Evolutionary conservation across 2,329 filamentous ascomycete species (phyloP), one percentile per base, ranked within the genome.

Genomic region (Hypomyces perniciosus): DNA sequence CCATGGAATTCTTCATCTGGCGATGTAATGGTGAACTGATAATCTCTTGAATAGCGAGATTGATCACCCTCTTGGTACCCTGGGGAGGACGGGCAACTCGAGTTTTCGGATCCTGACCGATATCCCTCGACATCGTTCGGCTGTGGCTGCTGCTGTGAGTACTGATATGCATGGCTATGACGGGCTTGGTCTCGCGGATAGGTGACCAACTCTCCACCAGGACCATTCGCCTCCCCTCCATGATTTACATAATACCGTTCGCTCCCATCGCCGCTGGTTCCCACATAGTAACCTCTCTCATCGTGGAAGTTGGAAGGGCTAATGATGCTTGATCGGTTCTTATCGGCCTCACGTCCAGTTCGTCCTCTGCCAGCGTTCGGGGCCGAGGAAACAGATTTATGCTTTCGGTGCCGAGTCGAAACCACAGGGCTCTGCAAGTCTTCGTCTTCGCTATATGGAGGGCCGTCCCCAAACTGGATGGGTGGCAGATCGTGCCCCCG

Each of bases 1-100:
- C 93, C 93, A 64, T 96, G 91, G 81, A 96, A 96, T 68, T 97
- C 90, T 70, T 97, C 92, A 66, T 97, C 93, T 5, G 91, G 90
- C 10, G 89, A 95, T 12, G 89, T 92, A 60, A 96, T 95, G 13
- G 90, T 95, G 67, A 96, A 96, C 61, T 95, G 88, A 66, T 95
- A 96, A 68, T 96, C 89, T 58, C 88, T 83, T 42, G 90, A 95
- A 68, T 91, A 95, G 61, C 90, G 82, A 50, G 85, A 88, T 65
- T 89, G 80, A 62, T 90, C 85, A 59, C 82, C 80, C 52, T 79
- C 74, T 51, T 71, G 74, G 54, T 74, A 77, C 30, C 75, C 76
- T 1, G 81, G 80, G 7, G 82, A 85, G 12, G 81, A 83, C 40
- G 75, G 72, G 30, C 73, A 68, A 66, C 79, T 83, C 12, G 80